Base-by-base conservation (phyloP, 768 basidiomycete species). In the Pholiota microspora region DNA sequence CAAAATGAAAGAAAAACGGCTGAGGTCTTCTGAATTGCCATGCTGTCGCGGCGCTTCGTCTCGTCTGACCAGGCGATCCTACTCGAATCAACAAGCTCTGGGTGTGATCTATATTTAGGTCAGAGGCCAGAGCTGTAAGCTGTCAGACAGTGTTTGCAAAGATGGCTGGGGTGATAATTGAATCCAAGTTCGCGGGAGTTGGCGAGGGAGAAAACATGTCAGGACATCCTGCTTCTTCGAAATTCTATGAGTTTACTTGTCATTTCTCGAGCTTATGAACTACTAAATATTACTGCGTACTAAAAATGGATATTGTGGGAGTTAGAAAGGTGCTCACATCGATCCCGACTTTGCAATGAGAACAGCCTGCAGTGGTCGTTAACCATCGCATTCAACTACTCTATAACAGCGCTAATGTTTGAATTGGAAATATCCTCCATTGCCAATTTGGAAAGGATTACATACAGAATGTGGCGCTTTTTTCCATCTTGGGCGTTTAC, bases 401-500 rank as follows among this genome's bases (percentile, higher is more conserved):
- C n/a, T n/a, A n/a, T n/a, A n/a, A n/a, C n/a, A n/a, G n/a, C n/a
- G n/a, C n/a, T n/a, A n/a, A n/a, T n/a, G n/a, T n/a, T n/a, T n/a
- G n/a, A n/a, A n/a, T n/a, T n/a, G n/a, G n/a, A n/a, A n/a, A n/a
- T n/a, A n/a, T n/a, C n/a, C n/a, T 38, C 29, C 21, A 28, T 13
- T 23, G 25, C 34, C 34, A 35, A 36, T 36, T 34, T 40, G 24
- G 3, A 12, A 6, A 12, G 29, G 29, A 31, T 6, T 31, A n/a
- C n/a, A 36, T 29, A 7, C 28, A 49, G 36, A 56, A 45, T 59
- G 59, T 60, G 59, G 53, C 56, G 56, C 28, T 51, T 55, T 57
- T 54, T 55, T 53, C 56, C 53, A 60, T 57, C 53, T 55, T 38
- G 53, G 49, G 55, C 46, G n/a, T 42, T 10, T 42, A 38, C 4